Conservation (phyloP, 1,284 basidiomycete genomes). For the Sutorius eximius region DNA sequence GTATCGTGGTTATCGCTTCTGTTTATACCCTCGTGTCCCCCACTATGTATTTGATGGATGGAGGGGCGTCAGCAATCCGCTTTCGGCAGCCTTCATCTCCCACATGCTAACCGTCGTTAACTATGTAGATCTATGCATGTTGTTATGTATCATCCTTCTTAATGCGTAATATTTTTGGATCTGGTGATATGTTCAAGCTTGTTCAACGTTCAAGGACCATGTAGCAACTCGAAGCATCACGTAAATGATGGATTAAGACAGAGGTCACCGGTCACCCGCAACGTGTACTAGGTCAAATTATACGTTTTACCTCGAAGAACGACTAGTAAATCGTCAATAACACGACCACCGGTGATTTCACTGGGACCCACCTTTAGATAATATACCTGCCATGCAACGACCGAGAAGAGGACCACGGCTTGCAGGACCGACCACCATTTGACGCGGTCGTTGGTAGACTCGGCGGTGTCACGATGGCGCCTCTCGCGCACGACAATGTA, state of each 20-base stretch:
- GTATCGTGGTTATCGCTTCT: conserved; percentile 15
- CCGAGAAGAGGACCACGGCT: conserved; percentile 80
- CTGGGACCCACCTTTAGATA: conserved; percentile 84
- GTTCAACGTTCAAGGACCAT: background rate
- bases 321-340: conserved; percentile 47
- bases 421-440: conserved; percentile 99
- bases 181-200: background rate
- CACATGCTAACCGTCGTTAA: conserved; percentile 30
- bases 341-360: background rate
- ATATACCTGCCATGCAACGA: conserved; percentile 97
- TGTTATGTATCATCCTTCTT: conserved; percentile 21
- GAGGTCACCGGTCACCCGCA: background rate
- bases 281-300: conserved; percentile 55
- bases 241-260: conserved; percentile 1
- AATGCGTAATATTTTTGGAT: conserved; percentile 12
- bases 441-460: conserved; percentile 93
- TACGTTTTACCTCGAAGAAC: conserved; percentile 94
- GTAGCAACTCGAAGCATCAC: background rate
- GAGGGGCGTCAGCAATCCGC: conserved; percentile 3
- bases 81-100: conserved; percentile 3
- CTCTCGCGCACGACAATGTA: conserved; percentile 95
- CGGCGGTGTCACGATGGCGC: conserved; percentile 91
- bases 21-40: conserved; percentile 22
- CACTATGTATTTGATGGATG: conserved; percentile 9
- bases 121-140: conserved; percentile 27